phyloP scores from a whole-genome alignment of 2,329 filamentous ascomycete species.

The Ophiostoma sp. region DNA sequence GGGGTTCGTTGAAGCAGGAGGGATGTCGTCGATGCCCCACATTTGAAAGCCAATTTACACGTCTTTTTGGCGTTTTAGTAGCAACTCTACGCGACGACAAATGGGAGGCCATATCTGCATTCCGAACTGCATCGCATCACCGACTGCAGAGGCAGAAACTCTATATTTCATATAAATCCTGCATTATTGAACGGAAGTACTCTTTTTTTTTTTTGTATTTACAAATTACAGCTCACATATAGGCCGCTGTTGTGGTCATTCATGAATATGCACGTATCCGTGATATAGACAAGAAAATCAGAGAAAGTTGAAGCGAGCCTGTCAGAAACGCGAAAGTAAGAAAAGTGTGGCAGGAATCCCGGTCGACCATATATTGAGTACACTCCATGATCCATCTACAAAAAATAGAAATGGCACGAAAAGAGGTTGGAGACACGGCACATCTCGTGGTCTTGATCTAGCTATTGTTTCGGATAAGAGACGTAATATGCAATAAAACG shows the following conservation, averaged over 20 bases:
- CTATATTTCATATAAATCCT: not conserved
- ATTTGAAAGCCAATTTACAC: constrained; percentile 11
- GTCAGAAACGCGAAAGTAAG: not conserved
- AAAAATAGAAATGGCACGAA: not conserved
- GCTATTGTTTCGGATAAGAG: not conserved
- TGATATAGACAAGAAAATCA: not conserved
- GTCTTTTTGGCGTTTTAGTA: not conserved
- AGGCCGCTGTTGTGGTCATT: not conserved
- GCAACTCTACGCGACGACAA: not conserved
- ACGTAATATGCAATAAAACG: not conserved
- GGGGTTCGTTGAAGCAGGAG: not conserved
- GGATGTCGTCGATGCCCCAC: not conserved
- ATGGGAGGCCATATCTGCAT: not conserved
- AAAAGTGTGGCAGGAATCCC: not conserved
- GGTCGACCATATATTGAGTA: not conserved
- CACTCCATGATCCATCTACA: not conserved
- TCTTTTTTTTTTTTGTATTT: not conserved
- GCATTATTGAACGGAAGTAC: too few species aligned
- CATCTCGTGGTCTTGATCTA: not conserved
- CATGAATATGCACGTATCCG: constrained; percentile 17
- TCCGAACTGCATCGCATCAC: not conserved
- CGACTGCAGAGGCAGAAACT: not conserved
- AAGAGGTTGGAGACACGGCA: constrained; percentile 9
- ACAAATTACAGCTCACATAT: not conserved
- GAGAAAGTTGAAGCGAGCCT: not conserved